phyloP scores from a whole-genome alignment of 768 basidiomycete species.

The Boletus rufocinnamomeus region DNA sequence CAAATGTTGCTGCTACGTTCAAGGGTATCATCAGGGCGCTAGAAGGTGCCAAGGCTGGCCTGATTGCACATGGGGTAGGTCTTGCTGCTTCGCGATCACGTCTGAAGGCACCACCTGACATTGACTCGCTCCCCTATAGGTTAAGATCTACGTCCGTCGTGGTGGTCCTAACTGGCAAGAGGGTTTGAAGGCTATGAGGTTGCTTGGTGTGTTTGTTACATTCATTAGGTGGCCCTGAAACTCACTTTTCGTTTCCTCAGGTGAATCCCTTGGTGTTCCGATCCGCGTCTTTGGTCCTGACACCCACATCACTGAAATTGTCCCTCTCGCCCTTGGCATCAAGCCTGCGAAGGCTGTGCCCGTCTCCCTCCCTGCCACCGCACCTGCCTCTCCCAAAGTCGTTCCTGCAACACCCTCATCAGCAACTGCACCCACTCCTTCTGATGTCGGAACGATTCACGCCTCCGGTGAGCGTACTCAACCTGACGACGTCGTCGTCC shows the following conservation, averaged over 20 bases:
- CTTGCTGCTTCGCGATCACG: background rate
- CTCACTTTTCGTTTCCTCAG: slow-evolving; percentile 13
- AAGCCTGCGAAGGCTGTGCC: slow-evolving; percentile 39
- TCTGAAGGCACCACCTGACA: background rate
- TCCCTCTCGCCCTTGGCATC: slow-evolving; percentile 92
- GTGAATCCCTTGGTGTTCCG: slow-evolving; percentile 94
- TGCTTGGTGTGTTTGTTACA: slow-evolving; percentile 55
- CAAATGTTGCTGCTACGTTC: slow-evolving; percentile 98
- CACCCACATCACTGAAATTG: slow-evolving; percentile 97
- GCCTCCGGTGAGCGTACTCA: slow-evolving; percentile 81
- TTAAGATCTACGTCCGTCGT: slow-evolving; percentile 96
- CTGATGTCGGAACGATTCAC: slow-evolving; percentile 70
- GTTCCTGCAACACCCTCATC: slow-evolving; percentile 31
- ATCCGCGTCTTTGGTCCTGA: slow-evolving; percentile 98
- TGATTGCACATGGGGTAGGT: slow-evolving; percentile 52
- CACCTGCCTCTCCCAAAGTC: slow-evolving; percentile 44
- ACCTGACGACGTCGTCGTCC: slow-evolving; percentile 85
- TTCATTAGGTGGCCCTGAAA: background rate
- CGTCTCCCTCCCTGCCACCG: slow-evolving; percentile 46
- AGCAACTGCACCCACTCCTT: slow-evolving; percentile 40
- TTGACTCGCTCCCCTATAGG: slow-evolving; percentile 50
- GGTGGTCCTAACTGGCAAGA: slow-evolving; percentile 99
- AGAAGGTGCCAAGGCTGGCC: slow-evolving; percentile 85
- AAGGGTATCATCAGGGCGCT: slow-evolving; percentile 99
- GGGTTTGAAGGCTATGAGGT: slow-evolving; percentile 95